Evolutionary conservation across 1,139 yeast species (phyloP).

Genomic region (Debaryomyces singareniensis): DNA sequence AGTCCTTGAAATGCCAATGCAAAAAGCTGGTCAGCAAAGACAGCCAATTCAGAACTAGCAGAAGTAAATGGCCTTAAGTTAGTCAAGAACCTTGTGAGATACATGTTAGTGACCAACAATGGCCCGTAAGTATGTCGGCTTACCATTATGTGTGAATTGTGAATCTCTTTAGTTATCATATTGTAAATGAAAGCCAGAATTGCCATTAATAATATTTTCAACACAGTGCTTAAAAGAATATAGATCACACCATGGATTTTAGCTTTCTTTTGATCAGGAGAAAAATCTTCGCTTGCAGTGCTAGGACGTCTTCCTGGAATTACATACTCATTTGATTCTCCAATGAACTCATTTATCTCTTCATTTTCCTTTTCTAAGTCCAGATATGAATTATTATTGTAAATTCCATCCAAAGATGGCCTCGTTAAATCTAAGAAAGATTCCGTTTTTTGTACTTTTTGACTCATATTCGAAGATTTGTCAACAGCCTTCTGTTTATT

Average conservation of each 20-base stretch:
- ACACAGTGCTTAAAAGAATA: not conserved
- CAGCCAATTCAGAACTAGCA: slow-evolving; percentile 2
- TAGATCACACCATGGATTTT: not conserved
- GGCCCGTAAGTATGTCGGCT: slow-evolving; percentile 27
- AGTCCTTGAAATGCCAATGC: slow-evolving; percentile 47
- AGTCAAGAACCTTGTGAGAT: slow-evolving; percentile 25
- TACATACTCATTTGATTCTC: not conserved
- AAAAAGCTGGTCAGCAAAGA: slow-evolving; percentile 16
- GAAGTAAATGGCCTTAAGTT: slow-evolving; percentile 18
- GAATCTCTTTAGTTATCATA: slow-evolving; percentile 44
- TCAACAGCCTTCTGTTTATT: too few relatives aligned
- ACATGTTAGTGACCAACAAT: slow-evolving; percentile 26
- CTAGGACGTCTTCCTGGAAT: not conserved
- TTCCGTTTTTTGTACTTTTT: slow-evolving; percentile 35
- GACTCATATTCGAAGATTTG: too few relatives aligned
- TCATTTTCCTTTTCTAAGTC: slow-evolving; percentile 27
- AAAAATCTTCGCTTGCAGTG: slow-evolving; percentile 1
- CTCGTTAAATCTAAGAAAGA: slow-evolving; percentile 42
- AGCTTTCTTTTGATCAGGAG: not conserved
- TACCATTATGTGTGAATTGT: slow-evolving; percentile 40
- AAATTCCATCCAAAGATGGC: slow-evolving; percentile 45
- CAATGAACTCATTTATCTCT: slow-evolving; percentile 5
- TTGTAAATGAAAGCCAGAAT: slow-evolving; percentile 44
- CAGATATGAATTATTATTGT: slow-evolving; percentile 32
- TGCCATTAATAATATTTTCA: slow-evolving; percentile 26